Conservation (phyloP, 176 grass and related monocot genomes). For the Cocos nucifera region DNA sequence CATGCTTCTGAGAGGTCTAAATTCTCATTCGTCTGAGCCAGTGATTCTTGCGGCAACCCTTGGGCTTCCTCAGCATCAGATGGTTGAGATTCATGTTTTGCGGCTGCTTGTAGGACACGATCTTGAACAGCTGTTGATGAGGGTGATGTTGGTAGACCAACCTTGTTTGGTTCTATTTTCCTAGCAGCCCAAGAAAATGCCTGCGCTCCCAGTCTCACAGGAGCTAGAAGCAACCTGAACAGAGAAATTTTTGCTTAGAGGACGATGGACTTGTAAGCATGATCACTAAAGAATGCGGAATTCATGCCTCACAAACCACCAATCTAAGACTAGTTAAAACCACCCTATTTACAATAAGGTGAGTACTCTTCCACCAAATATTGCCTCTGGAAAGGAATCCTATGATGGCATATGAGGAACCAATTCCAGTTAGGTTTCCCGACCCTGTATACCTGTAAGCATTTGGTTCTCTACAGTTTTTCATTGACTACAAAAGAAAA, state of each 20-base stretch:
- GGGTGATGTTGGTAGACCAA: slow-evolving; percentile 71
- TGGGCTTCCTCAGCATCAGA: slow-evolving; percentile 34
- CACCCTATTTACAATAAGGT: too few species aligned
- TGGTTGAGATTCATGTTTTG: slow-evolving; percentile 88
- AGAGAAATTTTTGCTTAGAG: neutral
- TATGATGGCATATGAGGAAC: too few species aligned
- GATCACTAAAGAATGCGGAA: too few species aligned
- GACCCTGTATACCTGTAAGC: too few species aligned
- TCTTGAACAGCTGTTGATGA: slow-evolving; percentile 85
- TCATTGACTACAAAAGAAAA: too few species aligned
- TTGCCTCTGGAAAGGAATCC: too few species aligned
- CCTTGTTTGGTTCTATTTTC: slow-evolving; percentile 74
- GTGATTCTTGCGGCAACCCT: neutral
- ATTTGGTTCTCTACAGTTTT: too few species aligned
- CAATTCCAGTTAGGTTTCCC: too few species aligned
- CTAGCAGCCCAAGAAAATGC: slow-evolving; percentile 51
- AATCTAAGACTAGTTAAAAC: too few species aligned
- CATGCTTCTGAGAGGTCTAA: slow-evolving; percentile 51
- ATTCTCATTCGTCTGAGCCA: slow-evolving; percentile 29
- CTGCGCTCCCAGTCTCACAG: slow-evolving; percentile 46
- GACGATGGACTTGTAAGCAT: too few species aligned
- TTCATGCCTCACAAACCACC: too few species aligned
- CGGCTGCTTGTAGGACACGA: slow-evolving; percentile 77
- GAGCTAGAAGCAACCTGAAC: slow-evolving; percentile 54
- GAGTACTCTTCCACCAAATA: too few species aligned